phyloP scores from a whole-genome alignment of 2,329 filamentous ascomycete species.

The Tetracladium maxilliforme region DNA sequence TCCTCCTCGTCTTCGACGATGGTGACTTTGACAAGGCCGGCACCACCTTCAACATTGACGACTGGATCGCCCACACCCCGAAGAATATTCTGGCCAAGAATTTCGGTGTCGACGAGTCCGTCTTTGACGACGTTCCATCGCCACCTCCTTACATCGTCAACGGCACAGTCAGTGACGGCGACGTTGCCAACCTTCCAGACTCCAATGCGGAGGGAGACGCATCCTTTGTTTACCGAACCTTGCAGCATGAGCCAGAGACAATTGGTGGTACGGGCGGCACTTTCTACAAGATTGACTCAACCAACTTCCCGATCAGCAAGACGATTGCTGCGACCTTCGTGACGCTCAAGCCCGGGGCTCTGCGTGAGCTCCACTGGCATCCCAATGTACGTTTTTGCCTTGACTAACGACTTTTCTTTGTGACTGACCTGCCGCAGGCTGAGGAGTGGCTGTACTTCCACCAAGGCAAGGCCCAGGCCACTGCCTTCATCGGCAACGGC shows the following conservation, averaged over 20 bases:
- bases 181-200: conserved; percentile 28
- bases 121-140: conserved; percentile 42
- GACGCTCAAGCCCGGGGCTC: conserved; percentile 43
- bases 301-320: conserved; percentile 50
- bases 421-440: conserved; percentile 22
- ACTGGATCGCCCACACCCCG: conserved; percentile 56
- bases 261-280: conserved; percentile 47
- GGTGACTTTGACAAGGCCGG: conserved; percentile 49
- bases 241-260: conserved; percentile 36
- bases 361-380: conserved; percentile 58
- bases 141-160: conserved; percentile 48
- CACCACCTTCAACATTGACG: conserved; percentile 57
- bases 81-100: conserved; percentile 51
- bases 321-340: conserved; percentile 53
- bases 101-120: conserved; percentile 44
- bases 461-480: conserved; percentile 42
- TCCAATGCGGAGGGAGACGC: conserved; percentile 36
- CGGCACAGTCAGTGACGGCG: conserved; percentile 30
- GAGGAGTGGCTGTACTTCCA: conserved; percentile 64
- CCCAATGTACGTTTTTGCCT: conserved; percentile 34
- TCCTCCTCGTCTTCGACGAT: conserved; percentile 50
- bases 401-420: conserved; percentile 1
- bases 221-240: conserved; percentile 46
- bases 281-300: conserved; percentile 49
- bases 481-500: conserved; percentile 46